A percentile compares a stretch with the other conserved stretches of the same genome.
These are phyloP conservation scores for Chlorella variabilis DNA, from an alignment of 163 green algal species.

Conservation along the genomic window DNA sequence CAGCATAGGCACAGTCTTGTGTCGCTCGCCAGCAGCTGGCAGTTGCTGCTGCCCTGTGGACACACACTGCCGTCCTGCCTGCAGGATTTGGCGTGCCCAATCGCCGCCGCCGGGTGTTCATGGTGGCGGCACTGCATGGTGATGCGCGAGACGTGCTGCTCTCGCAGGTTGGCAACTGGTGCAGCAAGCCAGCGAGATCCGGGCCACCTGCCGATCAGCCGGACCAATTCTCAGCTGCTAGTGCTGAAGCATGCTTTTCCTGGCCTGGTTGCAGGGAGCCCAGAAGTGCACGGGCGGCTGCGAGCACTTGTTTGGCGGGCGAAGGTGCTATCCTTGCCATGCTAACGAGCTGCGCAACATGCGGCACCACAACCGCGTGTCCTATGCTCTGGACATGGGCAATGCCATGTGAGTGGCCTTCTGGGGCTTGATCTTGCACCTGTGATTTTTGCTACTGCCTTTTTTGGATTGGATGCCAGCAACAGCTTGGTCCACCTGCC, in stretches of 20 bases:
- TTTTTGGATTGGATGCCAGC: no score
- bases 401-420: constrained; percentile 63
- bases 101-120: constrained; percentile 78
- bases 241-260: no score
- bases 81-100: constrained; percentile 89
- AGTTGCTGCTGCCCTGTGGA: no score
- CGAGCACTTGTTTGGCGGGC: constrained; percentile 48
- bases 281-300: constrained; percentile 68
- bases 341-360: constrained; percentile 35
- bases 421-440: background rate
- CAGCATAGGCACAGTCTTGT: no score
- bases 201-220: background rate
- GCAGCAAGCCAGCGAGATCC: background rate
- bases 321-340: constrained; percentile 70
- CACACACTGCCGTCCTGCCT: background rate
- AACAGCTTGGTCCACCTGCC: no score
- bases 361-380: constrained; percentile 48
- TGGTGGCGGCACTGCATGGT: constrained; percentile 86
- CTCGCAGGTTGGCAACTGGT: constrained; percentile 56
- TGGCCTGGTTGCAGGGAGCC: constrained; percentile 52
- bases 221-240: background rate
- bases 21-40: no score
- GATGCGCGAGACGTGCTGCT: constrained; percentile 91
- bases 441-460: background rate
- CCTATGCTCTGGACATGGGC: constrained; percentile 83